Base-by-base conservation (phyloP, 176 grass and related monocot genomes). In the Avena sativa region DNA sequence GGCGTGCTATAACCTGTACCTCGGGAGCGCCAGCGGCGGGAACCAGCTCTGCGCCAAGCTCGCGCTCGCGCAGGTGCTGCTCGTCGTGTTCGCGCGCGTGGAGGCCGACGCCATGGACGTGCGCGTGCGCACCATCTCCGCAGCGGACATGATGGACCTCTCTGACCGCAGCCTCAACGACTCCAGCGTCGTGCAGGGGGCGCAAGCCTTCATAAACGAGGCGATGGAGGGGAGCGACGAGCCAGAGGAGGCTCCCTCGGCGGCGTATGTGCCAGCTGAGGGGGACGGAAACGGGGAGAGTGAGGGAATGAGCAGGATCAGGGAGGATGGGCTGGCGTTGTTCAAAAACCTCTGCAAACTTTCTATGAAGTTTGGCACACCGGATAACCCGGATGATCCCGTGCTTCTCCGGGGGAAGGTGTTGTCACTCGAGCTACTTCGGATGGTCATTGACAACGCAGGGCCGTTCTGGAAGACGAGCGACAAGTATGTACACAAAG, bases 321-420 rank as follows among this genome's bases (percentile, higher is more conserved):
- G 91, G 87, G 93, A 95, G 77, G 97, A 98, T 49, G 94, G 94
- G 4, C 44, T 98, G 51, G 90, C 87, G 6, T 80, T 98, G 79
- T 98, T 98, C 64, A 98, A 98, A 87, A 94, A 93, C 77, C 79
- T 98, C 23, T 96, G 97, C 82, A 98, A 96, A 78, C 83, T 98
- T 20, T 98, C 97, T 0, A 96, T 98, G 97, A 98, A 98, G 83
- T 98, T 96, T 19, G 93, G 89, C 2, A 91, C 84, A 0, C 88
- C 89, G 0, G 94, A 93, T 83, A 88, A 88, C 91, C 92, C 92
- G 0, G 94, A 98, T 64, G 94, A 98, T 43, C 90, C 90, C 2
- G 84, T 98, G 48, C 91, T 98, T 44, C 79, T 98, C 67, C 86
- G 94, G 74, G 96, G 97, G 26, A 98, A 98, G 87, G 87, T 98